Evolutionary conservation across 2,329 filamentous ascomycete genomes (phyloP).

Genomic region (Hypoxylon sp.): DNA sequence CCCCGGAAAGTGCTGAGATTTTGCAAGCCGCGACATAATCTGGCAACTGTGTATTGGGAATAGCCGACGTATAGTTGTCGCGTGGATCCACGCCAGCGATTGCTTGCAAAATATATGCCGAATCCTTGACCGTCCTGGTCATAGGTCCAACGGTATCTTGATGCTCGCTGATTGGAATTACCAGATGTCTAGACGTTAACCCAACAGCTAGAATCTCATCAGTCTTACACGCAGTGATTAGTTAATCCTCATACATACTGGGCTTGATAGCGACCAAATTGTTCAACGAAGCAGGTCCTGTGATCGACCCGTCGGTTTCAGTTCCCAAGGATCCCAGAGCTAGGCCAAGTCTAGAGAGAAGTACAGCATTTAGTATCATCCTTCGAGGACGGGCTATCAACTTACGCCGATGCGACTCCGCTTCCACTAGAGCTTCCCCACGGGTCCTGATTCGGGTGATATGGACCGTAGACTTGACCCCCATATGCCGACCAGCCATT

Average conservation of each 20-base stretch:
- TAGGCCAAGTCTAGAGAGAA: slow-evolving; percentile 63
- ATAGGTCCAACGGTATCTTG: slow-evolving; percentile 78
- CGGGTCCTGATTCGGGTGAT: slow-evolving; percentile 73
- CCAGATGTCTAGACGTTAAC: slow-evolving; percentile 72
- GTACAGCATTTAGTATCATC: not conserved
- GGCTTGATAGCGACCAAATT: slow-evolving; percentile 78
- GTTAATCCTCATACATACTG: slow-evolving; percentile 48
- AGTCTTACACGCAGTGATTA: not conserved
- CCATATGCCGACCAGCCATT: slow-evolving; percentile 77
- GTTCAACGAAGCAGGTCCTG: slow-evolving; percentile 66
- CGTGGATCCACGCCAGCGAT: slow-evolving; percentile 73
- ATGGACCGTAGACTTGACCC: slow-evolving; percentile 73
- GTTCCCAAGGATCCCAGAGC: slow-evolving; percentile 71
- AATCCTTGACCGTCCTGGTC: slow-evolving; percentile 75
- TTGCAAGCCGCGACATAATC: slow-evolving; percentile 72
- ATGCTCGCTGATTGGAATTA: slow-evolving; percentile 75
- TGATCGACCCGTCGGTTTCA: slow-evolving; percentile 74
- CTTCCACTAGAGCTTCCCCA: slow-evolving; percentile 74
- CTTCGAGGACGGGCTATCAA: not conserved
- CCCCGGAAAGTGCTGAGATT: slow-evolving; percentile 66
- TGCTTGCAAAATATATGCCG: slow-evolving; percentile 71
- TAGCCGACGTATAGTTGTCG: slow-evolving; percentile 75
- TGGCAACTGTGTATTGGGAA: slow-evolving; percentile 67
- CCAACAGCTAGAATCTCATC: slow-evolving; percentile 64
- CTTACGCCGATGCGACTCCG: slow-evolving; percentile 66